Evolutionary conservation across 2,329 filamentous ascomycete genomes (phyloP), one percentile per base, ranked within the genome.

Genomic region (Colletotrichum somersetense): DNA sequence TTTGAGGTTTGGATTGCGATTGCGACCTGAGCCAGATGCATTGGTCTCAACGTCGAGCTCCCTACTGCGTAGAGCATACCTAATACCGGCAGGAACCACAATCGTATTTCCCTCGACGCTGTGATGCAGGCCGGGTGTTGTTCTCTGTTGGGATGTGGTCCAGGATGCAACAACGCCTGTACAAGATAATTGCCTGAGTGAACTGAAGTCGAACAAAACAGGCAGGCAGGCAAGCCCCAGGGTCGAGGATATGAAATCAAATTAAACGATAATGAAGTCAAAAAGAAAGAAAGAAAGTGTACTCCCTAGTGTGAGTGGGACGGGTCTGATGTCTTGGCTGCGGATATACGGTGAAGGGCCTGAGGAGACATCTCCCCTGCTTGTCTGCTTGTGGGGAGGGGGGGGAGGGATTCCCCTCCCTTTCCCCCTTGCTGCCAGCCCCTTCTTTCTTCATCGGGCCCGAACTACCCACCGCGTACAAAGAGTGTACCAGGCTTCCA

Each of bases 41-140:
- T 11, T 38, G 40, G 38, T 56, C 66, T 50, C 26, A 42, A 50
- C 30, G 30, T 52, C n/a, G 42, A 57, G 59, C 40, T 33, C 20
- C 30, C 12, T 26, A 26, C 26, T 26, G 26, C 26, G 26, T 42
- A n/a, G 48, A 63, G 33, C 61, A 40, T 23, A 30, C 30, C 30
- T 30, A 18, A 26, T 33, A 42, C 30, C 12, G 46, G 5, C 44
- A 33, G 44, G 23, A 35, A 7, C n/a, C 12, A 62, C n/a, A 26
- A 8, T 44, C 20, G 20, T 35, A 48, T n/a, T 44, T 33, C 6
- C 30, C 3, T 20, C n/a, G n/a, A 48, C 44, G 23, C 14, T 35
- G 18, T 30, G 20, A 40, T 40, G 35, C 52, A 7, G 26, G 16
- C 5, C 5, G 33, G 33, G 8, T 33, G 26, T 12, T 33, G 26